Evolutionary conservation across 768 basidiomycete genomes (phyloP), one percentile per base, ranked within the genome.

Genomic region (Termitomyces sp.): DNA sequence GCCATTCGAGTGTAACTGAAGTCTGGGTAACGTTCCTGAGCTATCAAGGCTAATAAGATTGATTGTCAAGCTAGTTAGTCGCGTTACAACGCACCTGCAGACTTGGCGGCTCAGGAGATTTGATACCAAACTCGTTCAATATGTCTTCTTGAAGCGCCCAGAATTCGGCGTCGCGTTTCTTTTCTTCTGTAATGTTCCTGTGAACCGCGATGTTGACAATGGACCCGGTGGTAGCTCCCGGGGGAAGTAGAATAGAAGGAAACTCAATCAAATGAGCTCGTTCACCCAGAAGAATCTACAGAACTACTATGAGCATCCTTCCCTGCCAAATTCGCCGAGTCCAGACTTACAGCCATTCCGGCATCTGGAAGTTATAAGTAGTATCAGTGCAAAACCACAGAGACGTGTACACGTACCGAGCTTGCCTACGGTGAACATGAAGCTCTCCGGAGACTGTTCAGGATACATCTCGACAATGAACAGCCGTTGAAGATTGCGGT

Each of bases 211-310:
- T 98, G 68, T 94, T 97, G 62, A 99, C 92, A 61, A 99, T 98
- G 18, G 94, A 97, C 5, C 97, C 97, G 0, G 95, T 85, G 9
- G 89, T 86, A 1, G 93, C 87, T 13, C 95, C 95, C 0, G 94
- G 91, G 1, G 97, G 97, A 7, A 98, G 76, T 1, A 98, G 82
- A 36, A 99, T 79, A 0, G 97, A 98, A 1, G 97, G 97, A 69
- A 98, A 99, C 71, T 99, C 96, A 63, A 99, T 96, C 33, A 98
- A 80, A 66, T 98, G 96, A 16, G 95, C 95, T 40, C 93, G 83
- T 68, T 92, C 93, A 15, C 96, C 94, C 13, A 98, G 80, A 1
- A 96, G 81, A 60, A 97, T 95, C 93, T 94, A 67, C 43, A 50
- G 16, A 38, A 10, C 47, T 27, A 20, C 53, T 53, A 50, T 58